Percentiles rank a stretch among this genome's conserved stretches.
Evolutionary conservation across 495 filamentous ascomycete genomes (phyloP).

Genomic region (Talaromyces adpressus): DNA sequence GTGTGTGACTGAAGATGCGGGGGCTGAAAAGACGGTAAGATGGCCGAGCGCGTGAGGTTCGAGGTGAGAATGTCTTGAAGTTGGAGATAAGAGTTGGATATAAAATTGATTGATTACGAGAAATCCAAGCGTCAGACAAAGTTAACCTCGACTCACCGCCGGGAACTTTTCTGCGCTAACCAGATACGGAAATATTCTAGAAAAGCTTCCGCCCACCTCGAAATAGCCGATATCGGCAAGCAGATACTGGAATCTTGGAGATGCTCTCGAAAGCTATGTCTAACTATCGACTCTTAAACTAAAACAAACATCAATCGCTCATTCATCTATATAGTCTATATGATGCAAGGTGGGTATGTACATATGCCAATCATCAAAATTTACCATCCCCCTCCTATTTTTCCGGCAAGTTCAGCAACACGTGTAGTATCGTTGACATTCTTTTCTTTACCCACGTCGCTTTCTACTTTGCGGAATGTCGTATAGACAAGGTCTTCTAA

Average conservation of each 20-base stretch:
- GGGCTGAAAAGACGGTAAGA: neutral
- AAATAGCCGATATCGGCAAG: neutral
- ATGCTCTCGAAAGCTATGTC: neutral
- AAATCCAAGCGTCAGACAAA: neutral
- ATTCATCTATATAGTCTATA: neutral
- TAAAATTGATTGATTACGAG: neutral
- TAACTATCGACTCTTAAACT: neutral
- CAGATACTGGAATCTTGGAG: too few relatives aligned
- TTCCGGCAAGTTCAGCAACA: slow-evolving; percentile 83
- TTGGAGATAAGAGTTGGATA: neutral
- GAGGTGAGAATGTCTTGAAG: neutral
- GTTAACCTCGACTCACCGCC: neutral
- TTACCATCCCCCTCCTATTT: slow-evolving; percentile 93
- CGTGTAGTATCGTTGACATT: slow-evolving; percentile 58
- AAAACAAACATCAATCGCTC: neutral
- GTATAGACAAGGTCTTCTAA: slow-evolving; percentile 73
- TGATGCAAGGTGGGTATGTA: neutral
- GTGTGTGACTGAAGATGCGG: too few relatives aligned
- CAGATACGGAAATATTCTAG: neutral
- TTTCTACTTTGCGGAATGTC: slow-evolving; percentile 83
- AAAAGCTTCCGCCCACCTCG: neutral
- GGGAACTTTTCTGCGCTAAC: neutral
- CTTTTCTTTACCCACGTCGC: slow-evolving; percentile 81
- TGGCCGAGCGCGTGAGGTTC: neutral
- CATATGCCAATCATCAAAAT: neutral